Percentiles rank a stretch among this genome's conserved stretches.
Evolutionary conservation across 352 stramenopile species (phyloP).

Genomic region (Phytophthora melonis): DNA sequence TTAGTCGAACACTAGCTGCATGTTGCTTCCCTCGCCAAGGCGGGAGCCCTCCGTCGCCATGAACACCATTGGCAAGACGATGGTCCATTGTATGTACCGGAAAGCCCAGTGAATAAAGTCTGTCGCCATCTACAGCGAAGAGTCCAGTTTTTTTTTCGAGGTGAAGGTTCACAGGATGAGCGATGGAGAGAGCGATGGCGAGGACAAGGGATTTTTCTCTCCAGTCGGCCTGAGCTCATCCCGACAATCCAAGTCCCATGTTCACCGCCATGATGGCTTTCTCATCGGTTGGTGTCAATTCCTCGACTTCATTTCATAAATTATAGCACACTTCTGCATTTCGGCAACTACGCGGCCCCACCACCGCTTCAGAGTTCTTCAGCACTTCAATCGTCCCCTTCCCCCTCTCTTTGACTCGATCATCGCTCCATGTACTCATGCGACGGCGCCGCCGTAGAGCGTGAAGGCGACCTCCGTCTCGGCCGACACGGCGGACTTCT

Average conservation of each 20-base stretch:
- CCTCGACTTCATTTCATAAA: conserved; percentile 31
- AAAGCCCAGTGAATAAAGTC: background rate
- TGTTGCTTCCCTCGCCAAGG: no score
- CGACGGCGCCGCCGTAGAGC: conserved; percentile 24
- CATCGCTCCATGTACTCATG: conserved; percentile 5
- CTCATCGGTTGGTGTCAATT: background rate
- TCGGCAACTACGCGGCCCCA: conserved; percentile 9
- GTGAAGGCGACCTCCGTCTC: conserved; percentile 30
- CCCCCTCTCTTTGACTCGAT: background rate
- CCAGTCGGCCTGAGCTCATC: background rate
- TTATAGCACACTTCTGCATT: conserved; percentile 38
- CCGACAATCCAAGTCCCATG: no score
- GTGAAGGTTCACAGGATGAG: no score
- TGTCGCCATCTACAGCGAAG: background rate
- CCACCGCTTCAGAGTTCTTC: background rate
- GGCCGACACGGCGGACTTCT: conserved; percentile 30
- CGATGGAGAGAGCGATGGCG: no score
- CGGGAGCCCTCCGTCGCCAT: no score
- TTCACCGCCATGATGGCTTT: no score
- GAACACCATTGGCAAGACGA: no score
- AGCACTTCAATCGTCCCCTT: no score
- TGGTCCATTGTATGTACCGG: background rate
- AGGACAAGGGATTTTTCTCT: background rate
- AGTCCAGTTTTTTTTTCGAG: no score
- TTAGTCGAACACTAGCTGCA: no score